Conservation (phyloP, 129 eudicot species). For the Apium graveolens region DNA sequence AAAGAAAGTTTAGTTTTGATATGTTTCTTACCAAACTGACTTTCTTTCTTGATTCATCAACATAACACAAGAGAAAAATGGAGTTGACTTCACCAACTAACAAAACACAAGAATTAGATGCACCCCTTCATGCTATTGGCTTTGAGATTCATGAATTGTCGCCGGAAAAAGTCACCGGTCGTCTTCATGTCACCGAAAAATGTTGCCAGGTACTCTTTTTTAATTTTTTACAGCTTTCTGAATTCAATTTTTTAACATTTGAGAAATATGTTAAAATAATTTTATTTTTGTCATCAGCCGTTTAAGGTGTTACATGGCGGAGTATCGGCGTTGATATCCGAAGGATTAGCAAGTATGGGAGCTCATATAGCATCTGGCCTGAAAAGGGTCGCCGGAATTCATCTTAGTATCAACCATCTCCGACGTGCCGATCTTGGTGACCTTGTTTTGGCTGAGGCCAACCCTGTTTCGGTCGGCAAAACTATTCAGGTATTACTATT, state of each 20-base stretch:
- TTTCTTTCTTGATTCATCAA: not conserved
- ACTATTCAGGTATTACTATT: slow-evolving; percentile 51
- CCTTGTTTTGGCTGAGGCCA: slow-evolving; percentile 64
- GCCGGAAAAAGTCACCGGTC: slow-evolving; percentile 58
- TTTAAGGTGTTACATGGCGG: slow-evolving; percentile 94
- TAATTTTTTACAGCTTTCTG: not conserved
- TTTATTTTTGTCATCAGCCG: slow-evolving; percentile 32
- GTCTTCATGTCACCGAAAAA: slow-evolving; percentile 48
- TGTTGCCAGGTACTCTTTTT: slow-evolving; percentile 48
- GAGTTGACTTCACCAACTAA: slow-evolving; percentile 8
- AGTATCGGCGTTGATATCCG: slow-evolving; percentile 83
- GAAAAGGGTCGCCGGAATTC: slow-evolving; percentile 74
- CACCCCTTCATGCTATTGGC: slow-evolving; percentile 57
- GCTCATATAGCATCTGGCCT: slow-evolving; percentile 77
- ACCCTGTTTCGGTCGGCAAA: slow-evolving; percentile 54
- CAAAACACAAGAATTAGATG: slow-evolving; percentile 51
- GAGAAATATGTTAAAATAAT: too few relatives aligned
- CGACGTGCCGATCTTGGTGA: slow-evolving; percentile 70
- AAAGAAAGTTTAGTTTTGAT: not conserved
- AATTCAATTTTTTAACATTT: not conserved
- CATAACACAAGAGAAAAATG: not conserved
- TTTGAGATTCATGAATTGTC: slow-evolving; percentile 54
- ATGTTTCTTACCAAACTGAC: not conserved
- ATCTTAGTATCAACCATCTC: slow-evolving; percentile 71
- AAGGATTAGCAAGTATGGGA: slow-evolving; percentile 76